A percentile compares a stretch with the other conserved stretches of the same genome.
Conservation (phyloP, 2,329 filamentous ascomycete species). For the Fusarium pseudonygamai region DNA sequence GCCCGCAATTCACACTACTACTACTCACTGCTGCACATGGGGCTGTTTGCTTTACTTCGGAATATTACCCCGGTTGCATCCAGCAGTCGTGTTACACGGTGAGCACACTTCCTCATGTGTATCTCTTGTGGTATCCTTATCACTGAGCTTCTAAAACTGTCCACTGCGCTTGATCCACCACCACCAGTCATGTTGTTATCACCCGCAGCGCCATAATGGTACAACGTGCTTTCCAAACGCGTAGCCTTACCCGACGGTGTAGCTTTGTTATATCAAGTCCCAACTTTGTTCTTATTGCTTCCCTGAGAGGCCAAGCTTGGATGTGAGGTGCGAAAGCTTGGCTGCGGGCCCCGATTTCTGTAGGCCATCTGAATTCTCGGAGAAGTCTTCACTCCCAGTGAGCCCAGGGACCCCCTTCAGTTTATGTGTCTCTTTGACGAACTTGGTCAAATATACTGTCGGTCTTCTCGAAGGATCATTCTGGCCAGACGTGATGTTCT, state of each 20-base stretch:
- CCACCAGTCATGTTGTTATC: neutral
- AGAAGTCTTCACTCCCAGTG: slow-evolving; percentile 43
- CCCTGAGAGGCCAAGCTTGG: slow-evolving; percentile 34
- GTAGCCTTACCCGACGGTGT: neutral
- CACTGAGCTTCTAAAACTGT: slow-evolving; percentile 3
- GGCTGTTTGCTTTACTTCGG: neutral
- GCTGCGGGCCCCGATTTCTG: slow-evolving; percentile 18
- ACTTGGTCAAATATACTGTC: slow-evolving; percentile 60
- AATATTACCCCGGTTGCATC: neutral
- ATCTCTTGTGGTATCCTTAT: slow-evolving; percentile 8
- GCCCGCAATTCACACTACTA: neutral
- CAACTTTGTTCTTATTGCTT: neutral
- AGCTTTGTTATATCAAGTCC: neutral
- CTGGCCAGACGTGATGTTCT: slow-evolving; percentile 67
- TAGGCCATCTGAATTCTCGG: slow-evolving; percentile 6
- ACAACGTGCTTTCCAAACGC: neutral
- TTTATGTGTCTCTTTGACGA: slow-evolving; percentile 56
- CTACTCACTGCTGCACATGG: neutral
- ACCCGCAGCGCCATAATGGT: slow-evolving; percentile 9
- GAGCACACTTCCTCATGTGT: neutral
- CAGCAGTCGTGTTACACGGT: neutral
- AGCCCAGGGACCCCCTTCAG: slow-evolving; percentile 49
- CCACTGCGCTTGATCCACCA: neutral
- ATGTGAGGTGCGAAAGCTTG: slow-evolving; percentile 37
- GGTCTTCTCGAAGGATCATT: slow-evolving; percentile 51